phyloP scores from a whole-genome alignment of 495 filamentous ascomycete species.

The Penicillium nucicola region DNA sequence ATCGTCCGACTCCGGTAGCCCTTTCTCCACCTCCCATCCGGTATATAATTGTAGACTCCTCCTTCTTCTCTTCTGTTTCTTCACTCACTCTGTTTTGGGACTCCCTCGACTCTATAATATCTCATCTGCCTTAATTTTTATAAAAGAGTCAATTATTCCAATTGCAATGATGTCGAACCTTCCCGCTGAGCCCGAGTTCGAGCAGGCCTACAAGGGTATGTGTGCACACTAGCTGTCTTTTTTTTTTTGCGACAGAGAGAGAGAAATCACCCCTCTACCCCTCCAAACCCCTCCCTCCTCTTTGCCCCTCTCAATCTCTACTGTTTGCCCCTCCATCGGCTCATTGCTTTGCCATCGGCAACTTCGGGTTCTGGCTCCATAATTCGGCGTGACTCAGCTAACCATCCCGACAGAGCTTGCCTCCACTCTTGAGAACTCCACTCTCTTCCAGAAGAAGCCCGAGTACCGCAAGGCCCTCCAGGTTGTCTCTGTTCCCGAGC shows the following conservation, averaged over 20 bases:
- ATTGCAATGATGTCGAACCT: slow-evolving; percentile 70
- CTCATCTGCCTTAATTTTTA: background rate
- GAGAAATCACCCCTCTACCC: too few species aligned
- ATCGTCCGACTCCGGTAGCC: slow-evolving; percentile 35
- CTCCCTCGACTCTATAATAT: background rate
- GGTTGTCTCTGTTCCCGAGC: slow-evolving; percentile 90
- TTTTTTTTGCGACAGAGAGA: too few species aligned
- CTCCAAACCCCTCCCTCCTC: too few species aligned
- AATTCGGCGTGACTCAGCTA: slow-evolving; percentile 22
- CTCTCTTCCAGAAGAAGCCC: slow-evolving; percentile 89
- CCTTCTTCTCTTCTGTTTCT: slow-evolving; percentile 12
- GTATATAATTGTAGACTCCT: slow-evolving; percentile 15
- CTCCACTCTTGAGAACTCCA: slow-evolving; percentile 88
- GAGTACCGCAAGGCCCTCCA: slow-evolving; percentile 88
- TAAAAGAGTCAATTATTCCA: slow-evolving; percentile 5
- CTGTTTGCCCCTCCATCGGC: slow-evolving; percentile 14
- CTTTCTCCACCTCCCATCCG: slow-evolving; percentile 16
- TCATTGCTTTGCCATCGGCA: slow-evolving; percentile 17
- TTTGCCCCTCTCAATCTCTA: too few species aligned
- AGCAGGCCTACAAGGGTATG: slow-evolving; percentile 96
- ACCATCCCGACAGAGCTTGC: slow-evolving; percentile 67
- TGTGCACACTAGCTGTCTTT: background rate
- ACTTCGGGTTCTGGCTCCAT: slow-evolving; percentile 21
- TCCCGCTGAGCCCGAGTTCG: slow-evolving; percentile 90
- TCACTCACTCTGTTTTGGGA: slow-evolving; percentile 9